Percentiles rank a stretch among this genome's conserved stretches.
These are phyloP conservation scores for Raddia distichophylla DNA, from an alignment of 176 grass and related monocot genomes.

Conservation along the genomic window DNA sequence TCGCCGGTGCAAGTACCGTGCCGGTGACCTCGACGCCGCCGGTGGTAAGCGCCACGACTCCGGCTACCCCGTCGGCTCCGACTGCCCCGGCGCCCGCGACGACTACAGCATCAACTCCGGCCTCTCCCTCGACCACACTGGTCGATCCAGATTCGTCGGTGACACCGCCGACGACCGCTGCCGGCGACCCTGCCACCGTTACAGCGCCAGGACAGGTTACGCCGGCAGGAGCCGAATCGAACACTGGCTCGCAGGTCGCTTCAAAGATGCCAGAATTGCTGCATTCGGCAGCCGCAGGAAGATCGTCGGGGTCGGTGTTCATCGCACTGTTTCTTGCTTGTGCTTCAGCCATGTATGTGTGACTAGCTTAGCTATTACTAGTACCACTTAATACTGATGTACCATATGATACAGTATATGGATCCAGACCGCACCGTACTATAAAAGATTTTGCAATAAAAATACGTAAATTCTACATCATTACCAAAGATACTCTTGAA, in stretches of 20 bases:
- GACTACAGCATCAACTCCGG: background rate
- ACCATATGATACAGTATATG: constrained; percentile 17
- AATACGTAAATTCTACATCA: constrained; percentile 13
- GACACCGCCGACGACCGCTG: background rate
- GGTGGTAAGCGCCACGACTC: background rate
- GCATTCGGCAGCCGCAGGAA: constrained; percentile 29
- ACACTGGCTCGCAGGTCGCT: constrained; percentile 14
- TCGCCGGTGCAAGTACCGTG: background rate
- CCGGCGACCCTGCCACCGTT: background rate
- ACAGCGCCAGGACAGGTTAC: background rate
- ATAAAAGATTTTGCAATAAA: constrained; percentile 24
- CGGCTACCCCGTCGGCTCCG: constrained; percentile 23
- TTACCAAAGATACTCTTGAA: background rate
- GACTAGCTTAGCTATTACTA: constrained; percentile 1
- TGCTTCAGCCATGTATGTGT: constrained; percentile 32
- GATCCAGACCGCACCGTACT: constrained; percentile 2
- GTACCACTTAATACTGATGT: constrained; percentile 28
- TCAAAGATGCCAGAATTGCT: constrained; percentile 52
- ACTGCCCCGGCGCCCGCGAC: constrained; percentile 9
- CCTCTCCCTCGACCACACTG: background rate
- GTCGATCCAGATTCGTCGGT: constrained; percentile 21
- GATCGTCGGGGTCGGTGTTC: constrained; percentile 23
- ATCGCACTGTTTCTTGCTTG: constrained; percentile 43
- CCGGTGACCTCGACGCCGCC: background rate
- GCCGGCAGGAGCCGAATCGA: background rate